Evolutionary conservation across 208 protist genomes (phyloP).

Genomic region (Cochliopodium minus): DNA sequence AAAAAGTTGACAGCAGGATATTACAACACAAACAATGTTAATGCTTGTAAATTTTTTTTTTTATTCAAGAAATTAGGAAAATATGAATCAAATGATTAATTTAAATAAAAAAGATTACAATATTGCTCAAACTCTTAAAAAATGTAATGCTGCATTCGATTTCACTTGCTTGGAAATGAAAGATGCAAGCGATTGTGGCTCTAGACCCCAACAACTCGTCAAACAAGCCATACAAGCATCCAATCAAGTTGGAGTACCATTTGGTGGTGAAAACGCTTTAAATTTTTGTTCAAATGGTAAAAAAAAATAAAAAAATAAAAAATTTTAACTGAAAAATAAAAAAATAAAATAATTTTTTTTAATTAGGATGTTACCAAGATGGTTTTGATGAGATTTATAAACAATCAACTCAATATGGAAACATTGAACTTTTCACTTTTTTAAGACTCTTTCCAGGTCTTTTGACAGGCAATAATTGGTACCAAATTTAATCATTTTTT

Average conservation of each 20-base stretch:
- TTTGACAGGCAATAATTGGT: slow-evolving; percentile 2
- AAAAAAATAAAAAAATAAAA: too few species aligned
- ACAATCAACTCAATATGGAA: background rate
- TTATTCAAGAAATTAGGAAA: too few species aligned
- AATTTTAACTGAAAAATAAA: too few species aligned
- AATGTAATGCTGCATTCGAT: slow-evolving; percentile 11
- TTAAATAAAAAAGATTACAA: too few species aligned
- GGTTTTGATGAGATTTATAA: slow-evolving; percentile 14
- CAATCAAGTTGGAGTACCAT: slow-evolving; percentile 4
- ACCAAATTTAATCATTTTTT: too few species aligned
- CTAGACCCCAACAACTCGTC: slow-evolving; percentile 21
- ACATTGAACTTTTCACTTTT: slow-evolving; percentile 11
- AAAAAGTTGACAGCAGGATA: slow-evolving; percentile 33
- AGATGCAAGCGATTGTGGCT: slow-evolving; percentile 9
- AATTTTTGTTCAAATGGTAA: background rate
- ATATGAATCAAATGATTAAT: too few species aligned
- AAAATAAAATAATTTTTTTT: too few species aligned
- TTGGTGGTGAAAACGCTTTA: slow-evolving; percentile 20
- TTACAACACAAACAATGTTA: slow-evolving; percentile 11
- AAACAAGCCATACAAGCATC: background rate
- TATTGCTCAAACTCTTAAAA: slow-evolving; percentile 13
- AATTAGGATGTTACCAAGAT: too few species aligned
- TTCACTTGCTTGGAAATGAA: slow-evolving; percentile 36
- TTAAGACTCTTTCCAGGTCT: slow-evolving; percentile 4
- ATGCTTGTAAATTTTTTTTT: too few species aligned